Percentiles rank a stretch among this genome's conserved stretches.
Conservation (phyloP, 2,329 filamentous ascomycete genomes). For the Falciphora oryzae region DNA sequence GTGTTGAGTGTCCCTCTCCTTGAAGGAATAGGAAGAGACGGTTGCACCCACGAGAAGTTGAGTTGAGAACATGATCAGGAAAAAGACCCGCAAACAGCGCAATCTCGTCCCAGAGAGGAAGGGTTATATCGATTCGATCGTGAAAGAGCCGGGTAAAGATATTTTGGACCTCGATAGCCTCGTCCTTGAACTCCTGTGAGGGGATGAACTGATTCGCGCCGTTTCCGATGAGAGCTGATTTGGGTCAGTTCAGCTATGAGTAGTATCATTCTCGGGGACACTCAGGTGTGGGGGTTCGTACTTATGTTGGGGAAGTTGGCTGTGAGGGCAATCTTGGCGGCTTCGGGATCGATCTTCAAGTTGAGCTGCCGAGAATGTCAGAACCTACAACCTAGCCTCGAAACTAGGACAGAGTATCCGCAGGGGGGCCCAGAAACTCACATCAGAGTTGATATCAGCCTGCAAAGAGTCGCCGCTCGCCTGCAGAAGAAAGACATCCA, state of each 20-base stretch:
- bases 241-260: not conserved
- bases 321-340: slow-evolving; percentile 41
- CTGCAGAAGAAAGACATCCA: slow-evolving; percentile 35
- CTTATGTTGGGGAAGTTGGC: slow-evolving; percentile 39
- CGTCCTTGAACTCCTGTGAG: slow-evolving; percentile 25
- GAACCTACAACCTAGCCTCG: too few relatives aligned
- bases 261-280: not conserved
- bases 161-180: slow-evolving; percentile 16
- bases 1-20: not conserved
- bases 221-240: slow-evolving; percentile 34
- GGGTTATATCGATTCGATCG: slow-evolving; percentile 11
- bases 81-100: slow-evolving; percentile 18
- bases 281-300: not conserved
- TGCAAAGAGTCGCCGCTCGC: slow-evolving; percentile 17
- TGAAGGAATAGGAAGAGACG: not conserved
- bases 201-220: slow-evolving; percentile 41
- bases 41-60: slow-evolving; percentile 17
- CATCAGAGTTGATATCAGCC: slow-evolving; percentile 23
- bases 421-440: slow-evolving; percentile 15
- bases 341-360: slow-evolving; percentile 45
- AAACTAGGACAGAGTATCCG: too few relatives aligned
- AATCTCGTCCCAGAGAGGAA: slow-evolving; percentile 21
- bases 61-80: slow-evolving; percentile 16
- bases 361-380: slow-evolving; percentile 33
- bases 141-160: slow-evolving; percentile 18